phyloP scores from a whole-genome alignment of 768 basidiomycete genomes.

The Kondoa subrosea region DNA sequence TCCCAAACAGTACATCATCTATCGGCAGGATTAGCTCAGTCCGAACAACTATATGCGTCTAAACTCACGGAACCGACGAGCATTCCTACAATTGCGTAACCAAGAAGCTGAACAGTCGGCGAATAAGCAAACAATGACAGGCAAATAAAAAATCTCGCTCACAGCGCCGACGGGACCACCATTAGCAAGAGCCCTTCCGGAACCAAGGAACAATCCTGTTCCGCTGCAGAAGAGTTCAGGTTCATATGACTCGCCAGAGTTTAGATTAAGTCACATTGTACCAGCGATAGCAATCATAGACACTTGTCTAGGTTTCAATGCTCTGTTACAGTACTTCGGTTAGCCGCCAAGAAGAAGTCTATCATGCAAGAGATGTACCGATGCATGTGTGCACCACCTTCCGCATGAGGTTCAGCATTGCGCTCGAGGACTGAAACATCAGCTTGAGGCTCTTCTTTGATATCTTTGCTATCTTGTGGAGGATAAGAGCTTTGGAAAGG shows the following conservation, averaged over 20 bases:
- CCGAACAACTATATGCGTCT: background rate
- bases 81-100: slow-evolving; percentile 38
- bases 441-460: slow-evolving; percentile 5
- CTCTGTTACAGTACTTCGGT: no score
- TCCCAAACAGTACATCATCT: slow-evolving; percentile 23
- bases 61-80: slow-evolving; percentile 25
- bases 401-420: slow-evolving; percentile 11
- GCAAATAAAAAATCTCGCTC: no score
- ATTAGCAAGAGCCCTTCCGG: slow-evolving; percentile 38
- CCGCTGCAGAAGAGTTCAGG: no score
- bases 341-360: no score
- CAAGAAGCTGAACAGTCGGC: no score
- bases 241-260: no score
- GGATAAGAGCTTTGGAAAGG: background rate
- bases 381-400: background rate
- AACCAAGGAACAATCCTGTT: slow-evolving; percentile 46
- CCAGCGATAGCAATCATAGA: no score
- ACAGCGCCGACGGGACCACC: slow-evolving; percentile 45
- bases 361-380: no score
- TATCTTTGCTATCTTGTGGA: slow-evolving; percentile 10
- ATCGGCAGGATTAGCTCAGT: slow-evolving; percentile 5
- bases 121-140: no score
- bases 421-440: slow-evolving; percentile 32
- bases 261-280: no score
- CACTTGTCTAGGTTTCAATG: no score